Evolutionary conservation across 78 protist species (phyloP).

Genomic region (Chrysochromulina tobinii): DNA sequence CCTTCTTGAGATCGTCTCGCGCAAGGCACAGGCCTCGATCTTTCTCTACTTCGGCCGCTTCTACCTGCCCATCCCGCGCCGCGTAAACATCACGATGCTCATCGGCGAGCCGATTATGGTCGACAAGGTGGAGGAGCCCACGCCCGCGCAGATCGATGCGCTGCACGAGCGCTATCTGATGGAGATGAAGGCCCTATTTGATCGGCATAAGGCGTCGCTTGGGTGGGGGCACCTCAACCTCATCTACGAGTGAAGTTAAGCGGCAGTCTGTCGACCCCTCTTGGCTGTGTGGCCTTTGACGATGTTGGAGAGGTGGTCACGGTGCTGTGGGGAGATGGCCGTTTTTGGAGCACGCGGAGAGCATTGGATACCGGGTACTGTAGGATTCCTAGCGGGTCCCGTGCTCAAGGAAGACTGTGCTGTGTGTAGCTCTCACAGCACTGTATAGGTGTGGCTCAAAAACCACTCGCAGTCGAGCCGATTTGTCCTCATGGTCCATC

Average conservation of each 20-base stretch:
- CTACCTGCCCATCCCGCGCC: constrained; percentile 13
- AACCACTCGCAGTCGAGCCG: too few relatives aligned
- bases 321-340: too few relatives aligned
- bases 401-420: too few relatives aligned
- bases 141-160: background rate
- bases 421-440: too few relatives aligned
- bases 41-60: constrained; percentile 2
- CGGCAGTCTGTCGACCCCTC: too few relatives aligned
- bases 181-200: background rate
- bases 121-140: background rate
- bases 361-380: too few relatives aligned
- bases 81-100: background rate
- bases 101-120: background rate
- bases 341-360: too few relatives aligned
- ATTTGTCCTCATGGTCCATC: too few relatives aligned
- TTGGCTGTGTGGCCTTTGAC: too few relatives aligned
- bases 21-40: background rate
- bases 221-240: background rate
- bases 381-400: too few relatives aligned
- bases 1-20: background rate
- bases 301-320: too few relatives aligned
- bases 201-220: background rate
- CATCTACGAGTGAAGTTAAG: background rate
- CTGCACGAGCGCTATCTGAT: background rate
- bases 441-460: too few relatives aligned